Evolutionary conservation across 1,139 yeast species (phyloP).

Genomic region (Arxiozyma slooffiae): DNA sequence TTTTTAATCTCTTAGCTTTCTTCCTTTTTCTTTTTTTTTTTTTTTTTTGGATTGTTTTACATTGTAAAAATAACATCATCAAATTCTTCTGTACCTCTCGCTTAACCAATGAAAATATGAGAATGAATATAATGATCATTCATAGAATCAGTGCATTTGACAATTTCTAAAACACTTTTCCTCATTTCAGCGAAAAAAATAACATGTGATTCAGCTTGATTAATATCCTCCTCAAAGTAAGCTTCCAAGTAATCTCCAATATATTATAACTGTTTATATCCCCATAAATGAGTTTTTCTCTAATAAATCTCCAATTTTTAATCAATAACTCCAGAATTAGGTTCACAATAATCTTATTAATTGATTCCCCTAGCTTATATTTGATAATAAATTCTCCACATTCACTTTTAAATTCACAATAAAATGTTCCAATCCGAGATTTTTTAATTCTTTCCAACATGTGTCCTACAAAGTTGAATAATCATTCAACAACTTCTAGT

Average conservation of each 20-base stretch:
- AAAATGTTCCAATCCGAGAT: conserved; percentile 77
- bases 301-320: conserved; percentile 35
- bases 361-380: conserved; percentile 37
- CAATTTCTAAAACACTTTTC: conserved; percentile 82
- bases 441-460: conserved; percentile 57
- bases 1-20: conserved; percentile 31
- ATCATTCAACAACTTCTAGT: conserved; percentile 59
- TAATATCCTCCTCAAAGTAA: conserved; percentile 38
- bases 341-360: conserved; percentile 51
- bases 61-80: conserved; percentile 43
- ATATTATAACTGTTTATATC: conserved; percentile 67
- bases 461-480: conserved; percentile 66
- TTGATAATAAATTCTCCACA: conserved; percentile 50
- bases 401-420: conserved; percentile 51
- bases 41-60: conserved; percentile 36
- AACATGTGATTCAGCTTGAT: conserved; percentile 49
- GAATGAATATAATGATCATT: conserved; percentile 45
- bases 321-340: conserved; percentile 40
- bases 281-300: conserved; percentile 41
- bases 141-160: conserved; percentile 47
- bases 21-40: too few species aligned
- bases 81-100: conserved; percentile 50
- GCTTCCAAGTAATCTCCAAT: conserved; percentile 46
- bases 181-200: conserved; percentile 82
- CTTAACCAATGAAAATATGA: conserved; percentile 87